Base-by-base conservation (phyloP, 768 basidiomycete genomes). In the Tubosaeta sp. region DNA sequence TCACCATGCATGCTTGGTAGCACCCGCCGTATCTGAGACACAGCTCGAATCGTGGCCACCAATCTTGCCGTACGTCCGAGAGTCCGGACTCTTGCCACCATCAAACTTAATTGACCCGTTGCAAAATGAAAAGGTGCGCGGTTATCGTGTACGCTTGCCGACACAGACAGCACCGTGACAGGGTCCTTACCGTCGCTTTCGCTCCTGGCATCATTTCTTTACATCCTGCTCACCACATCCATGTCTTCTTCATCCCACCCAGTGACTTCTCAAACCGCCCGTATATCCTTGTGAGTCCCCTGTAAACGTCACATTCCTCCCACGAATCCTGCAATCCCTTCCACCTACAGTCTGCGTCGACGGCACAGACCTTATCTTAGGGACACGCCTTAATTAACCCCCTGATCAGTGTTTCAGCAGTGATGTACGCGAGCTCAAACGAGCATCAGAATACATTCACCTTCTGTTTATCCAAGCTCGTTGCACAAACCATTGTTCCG, bases 341-440 rank as follows among this genome's bases (percentile, higher is more conserved):
- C 78, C 13, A 79, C 74, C 77, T 76, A 84, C 46, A 83, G 72
- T 85, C 83, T 4, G 80, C 80, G 56, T 84, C 85, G n/a, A 77
- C 79, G 17, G 81, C 27, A 83, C 63, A 2, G 56, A 55, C 43
- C 59, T 60, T 4, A 69, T 67, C 50, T 16, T 55, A 60, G 5
- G 79, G 75, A 60, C 81, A 77, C 14, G 80, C 82, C 19, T 62
- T 53, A 41, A 67, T 58, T 32, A 83, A 67, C 57, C 82, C 82
- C 38, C 70, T 64, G 48, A 83, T 42, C 12, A 84, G 74, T 11
- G 82, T 83, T 31, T 75, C 68, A n/a, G 82, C 76, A 6, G 84
- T 85, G 5, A 72, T 71, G 49, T 81, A 72, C 14, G 82, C 79
- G 53, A 22, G 80, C 81, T 81, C 55, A 14, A 49, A 43, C 26